These are phyloP conservation scores for Pythium aquatile DNA, from an alignment of 352 stramenopile genomes.

Conservation along the genomic window DNA sequence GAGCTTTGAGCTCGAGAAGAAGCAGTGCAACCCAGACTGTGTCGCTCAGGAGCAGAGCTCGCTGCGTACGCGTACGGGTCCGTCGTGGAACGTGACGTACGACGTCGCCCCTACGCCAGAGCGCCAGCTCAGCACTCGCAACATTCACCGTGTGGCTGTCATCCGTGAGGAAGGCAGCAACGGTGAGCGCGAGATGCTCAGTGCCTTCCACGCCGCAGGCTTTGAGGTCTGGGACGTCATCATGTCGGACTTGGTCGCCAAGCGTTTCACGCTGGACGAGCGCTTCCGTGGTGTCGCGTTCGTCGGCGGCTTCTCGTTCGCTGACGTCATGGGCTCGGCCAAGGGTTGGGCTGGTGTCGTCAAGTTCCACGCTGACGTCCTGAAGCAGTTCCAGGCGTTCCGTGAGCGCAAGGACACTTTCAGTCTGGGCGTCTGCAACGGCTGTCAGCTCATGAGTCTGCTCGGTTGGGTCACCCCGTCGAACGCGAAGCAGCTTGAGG, in stretches of 20 bases:
- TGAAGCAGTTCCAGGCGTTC: constrained; percentile 97
- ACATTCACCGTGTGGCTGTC: constrained; percentile 94
- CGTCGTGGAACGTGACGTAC: constrained; percentile 92
- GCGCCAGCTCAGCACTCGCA: constrained; percentile 72
- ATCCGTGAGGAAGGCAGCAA: constrained; percentile 99
- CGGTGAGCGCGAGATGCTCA: constrained; percentile 98
- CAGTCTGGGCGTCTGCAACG: constrained; percentile 99
- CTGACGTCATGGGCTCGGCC: constrained; percentile 97
- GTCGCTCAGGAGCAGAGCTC: constrained; percentile 93
- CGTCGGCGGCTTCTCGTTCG: constrained; percentile 98
- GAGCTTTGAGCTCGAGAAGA: constrained; percentile 98
- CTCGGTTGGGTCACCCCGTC: constrained; percentile 94
- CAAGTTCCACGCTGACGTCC: constrained; percentile 95
- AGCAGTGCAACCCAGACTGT: constrained; percentile 96
- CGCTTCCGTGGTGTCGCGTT: constrained; percentile 97
- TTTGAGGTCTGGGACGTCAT: constrained; percentile 99
- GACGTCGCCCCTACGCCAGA: constrained; percentile 78
- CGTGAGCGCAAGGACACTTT: constrained; percentile 96
- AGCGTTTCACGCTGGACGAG: constrained; percentile 89
- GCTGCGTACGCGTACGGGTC: constrained; percentile 81
- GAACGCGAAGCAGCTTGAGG: constrained; percentile 50
- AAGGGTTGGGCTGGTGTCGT: constrained; percentile 99
- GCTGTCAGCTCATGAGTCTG: constrained; percentile 99
- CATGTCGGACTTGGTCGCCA: constrained; percentile 95
- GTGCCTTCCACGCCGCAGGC: constrained; percentile 95